Conservation (phyloP, 306 rosid species). For the Trichosanthes truncata region DNA sequence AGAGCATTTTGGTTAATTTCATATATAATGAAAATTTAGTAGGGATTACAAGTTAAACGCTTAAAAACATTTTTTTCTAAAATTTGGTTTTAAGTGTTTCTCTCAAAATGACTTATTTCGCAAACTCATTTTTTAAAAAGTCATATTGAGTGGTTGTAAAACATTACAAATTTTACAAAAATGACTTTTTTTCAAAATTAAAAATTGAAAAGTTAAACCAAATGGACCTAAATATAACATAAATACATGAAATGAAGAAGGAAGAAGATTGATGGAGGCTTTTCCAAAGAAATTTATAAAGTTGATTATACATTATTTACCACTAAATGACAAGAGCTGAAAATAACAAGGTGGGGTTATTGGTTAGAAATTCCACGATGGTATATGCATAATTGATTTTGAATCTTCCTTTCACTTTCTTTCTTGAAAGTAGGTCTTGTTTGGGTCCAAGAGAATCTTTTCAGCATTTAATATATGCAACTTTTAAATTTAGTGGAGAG, state of each 20-base stretch:
- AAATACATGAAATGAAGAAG: not conserved
- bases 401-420: not conserved
- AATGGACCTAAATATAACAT: not conserved
- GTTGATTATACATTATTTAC: not conserved
- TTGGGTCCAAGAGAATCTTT: not conserved
- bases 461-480: not conserved
- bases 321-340: not conserved
- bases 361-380: not conserved
- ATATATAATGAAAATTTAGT: too few relatives aligned
- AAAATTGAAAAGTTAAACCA: too few relatives aligned
- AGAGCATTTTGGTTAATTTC: too few relatives aligned
- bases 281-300: not conserved
- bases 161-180: too few relatives aligned
- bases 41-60: too few relatives aligned
- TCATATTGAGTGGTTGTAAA: too few relatives aligned
- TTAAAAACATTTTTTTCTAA: too few relatives aligned
- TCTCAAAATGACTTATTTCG: too few relatives aligned
- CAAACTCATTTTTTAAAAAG: too few relatives aligned
- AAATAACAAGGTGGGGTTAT: too few relatives aligned
- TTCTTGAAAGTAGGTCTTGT: not conserved
- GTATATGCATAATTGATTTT: not conserved
- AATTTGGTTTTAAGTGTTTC: too few relatives aligned
- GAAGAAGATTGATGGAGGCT: not conserved
- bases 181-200: too few relatives aligned
- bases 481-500: not conserved